These are phyloP conservation scores for Cutaneotrichosporon sp. DNA, from an alignment of 1,284 basidiomycete species.

Conservation along the genomic window DNA sequence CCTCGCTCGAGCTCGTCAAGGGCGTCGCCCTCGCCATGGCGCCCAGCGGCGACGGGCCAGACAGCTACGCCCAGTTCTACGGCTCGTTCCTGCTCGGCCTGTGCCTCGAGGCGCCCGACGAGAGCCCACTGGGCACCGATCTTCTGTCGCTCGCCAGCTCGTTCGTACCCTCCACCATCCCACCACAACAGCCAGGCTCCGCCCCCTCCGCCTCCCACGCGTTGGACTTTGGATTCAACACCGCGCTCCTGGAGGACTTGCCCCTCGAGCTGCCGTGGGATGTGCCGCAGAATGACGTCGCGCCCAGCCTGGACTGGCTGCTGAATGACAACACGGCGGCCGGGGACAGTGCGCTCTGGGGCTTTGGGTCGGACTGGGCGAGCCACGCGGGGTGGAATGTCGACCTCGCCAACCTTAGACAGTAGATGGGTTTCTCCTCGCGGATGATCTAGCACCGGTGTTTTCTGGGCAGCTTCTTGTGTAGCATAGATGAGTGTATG, in stretches of 20 bases:
- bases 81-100: constrained; percentile 14
- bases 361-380: constrained; percentile 4
- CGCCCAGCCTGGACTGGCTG: constrained; percentile 13
- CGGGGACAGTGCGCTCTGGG: constrained; percentile 4
- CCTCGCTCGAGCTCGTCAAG: background rate
- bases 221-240: background rate
- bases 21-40: constrained; percentile 12
- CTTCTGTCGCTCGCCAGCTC: background rate
- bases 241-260: background rate
- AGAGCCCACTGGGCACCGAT: background rate
- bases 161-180: background rate
- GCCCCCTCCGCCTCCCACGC: background rate
- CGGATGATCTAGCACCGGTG: too few species aligned
- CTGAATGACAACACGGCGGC: constrained; percentile 6
- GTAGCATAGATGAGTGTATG: too few species aligned
- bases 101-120: constrained; percentile 1
- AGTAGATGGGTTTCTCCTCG: too few species aligned
- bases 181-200: background rate
- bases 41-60: constrained; percentile 4
- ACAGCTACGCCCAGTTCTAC: constrained; percentile 15
- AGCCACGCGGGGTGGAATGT: background rate
- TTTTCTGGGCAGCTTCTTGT: too few species aligned
- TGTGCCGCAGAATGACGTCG: background rate
- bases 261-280: constrained; percentile 11
- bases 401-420: background rate